Conservation (phyloP, 345 rosid species). For the Arabidopsis arenosa region DNA sequence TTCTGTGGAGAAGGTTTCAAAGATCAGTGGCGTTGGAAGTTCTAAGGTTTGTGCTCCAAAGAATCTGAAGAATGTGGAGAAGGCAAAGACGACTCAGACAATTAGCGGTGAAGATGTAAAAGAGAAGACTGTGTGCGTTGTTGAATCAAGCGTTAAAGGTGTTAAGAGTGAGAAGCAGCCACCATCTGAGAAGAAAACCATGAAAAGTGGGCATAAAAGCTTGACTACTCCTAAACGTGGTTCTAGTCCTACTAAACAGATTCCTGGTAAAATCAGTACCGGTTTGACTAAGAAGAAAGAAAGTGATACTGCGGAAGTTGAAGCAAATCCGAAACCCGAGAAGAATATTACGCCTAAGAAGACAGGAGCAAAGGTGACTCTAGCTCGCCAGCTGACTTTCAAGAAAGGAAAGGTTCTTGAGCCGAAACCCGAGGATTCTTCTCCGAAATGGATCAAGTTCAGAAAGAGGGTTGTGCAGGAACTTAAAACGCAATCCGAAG, state of each 20-base stretch:
- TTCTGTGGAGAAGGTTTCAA: constrained; percentile 37
- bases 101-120: constrained; percentile 38
- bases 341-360: constrained; percentile 43
- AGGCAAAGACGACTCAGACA: constrained; percentile 30
- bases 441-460: constrained; percentile 65
- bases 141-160: constrained; percentile 46
- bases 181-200: constrained; percentile 44
- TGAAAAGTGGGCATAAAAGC: constrained; percentile 6
- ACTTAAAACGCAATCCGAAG: constrained; percentile 42
- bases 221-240: constrained; percentile 20
- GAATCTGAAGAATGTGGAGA: constrained; percentile 29
- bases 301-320: constrained; percentile 21
- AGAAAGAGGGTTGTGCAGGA: constrained; percentile 49
- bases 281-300: constrained; percentile 32
- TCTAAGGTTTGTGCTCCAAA: constrained; percentile 36
- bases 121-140: constrained; percentile 56
- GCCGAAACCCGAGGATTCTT: constrained; percentile 45
- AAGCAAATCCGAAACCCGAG: constrained; percentile 24
- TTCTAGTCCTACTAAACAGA: constrained; percentile 25
- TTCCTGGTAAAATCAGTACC: constrained; percentile 29
- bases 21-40: constrained; percentile 17
- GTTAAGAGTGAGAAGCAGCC: constrained; percentile 13
- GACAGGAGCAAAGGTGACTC: constrained; percentile 36
- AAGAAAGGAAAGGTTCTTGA: constrained; percentile 67
- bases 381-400: constrained; percentile 48